Evolutionary conservation across 441 rosid species (phyloP).

Genomic region (Eruca vesicaria): DNA sequence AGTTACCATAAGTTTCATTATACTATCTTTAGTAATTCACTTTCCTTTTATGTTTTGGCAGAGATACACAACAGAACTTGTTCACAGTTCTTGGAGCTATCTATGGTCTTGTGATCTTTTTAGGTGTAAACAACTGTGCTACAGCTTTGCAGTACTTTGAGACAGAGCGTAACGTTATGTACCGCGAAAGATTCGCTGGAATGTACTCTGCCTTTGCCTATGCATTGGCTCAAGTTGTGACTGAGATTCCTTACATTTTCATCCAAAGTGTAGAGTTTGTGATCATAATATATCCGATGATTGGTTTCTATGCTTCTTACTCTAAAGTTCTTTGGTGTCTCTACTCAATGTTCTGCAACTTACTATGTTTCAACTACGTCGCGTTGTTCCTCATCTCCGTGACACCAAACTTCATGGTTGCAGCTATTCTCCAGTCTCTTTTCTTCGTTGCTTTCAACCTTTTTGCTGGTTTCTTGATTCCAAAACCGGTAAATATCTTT

Average conservation of each 20-base stretch:
- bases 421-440: constrained; percentile 41
- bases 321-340: constrained; percentile 56
- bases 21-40: neutral
- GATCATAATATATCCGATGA: constrained; percentile 52
- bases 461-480: constrained; percentile 58
- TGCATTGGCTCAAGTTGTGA: constrained; percentile 50
- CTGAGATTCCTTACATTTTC: constrained; percentile 52
- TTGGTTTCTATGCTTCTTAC: constrained; percentile 41
- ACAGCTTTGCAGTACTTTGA: constrained; percentile 43
- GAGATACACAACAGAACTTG: constrained; percentile 50
- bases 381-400: constrained; percentile 55
- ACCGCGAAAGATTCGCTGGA: constrained; percentile 60
- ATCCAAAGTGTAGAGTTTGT: constrained; percentile 42
- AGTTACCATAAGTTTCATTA: too few relatives aligned
- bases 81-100: constrained; percentile 53
- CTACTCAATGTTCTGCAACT: constrained; percentile 48
- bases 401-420: constrained; percentile 54
- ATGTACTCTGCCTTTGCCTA: constrained; percentile 57
- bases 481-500: constrained; percentile 44
- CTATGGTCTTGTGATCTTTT: constrained; percentile 43
- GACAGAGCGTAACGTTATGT: constrained; percentile 51
- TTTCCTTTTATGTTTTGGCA: constrained; percentile 7
- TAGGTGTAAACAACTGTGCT: constrained; percentile 53
- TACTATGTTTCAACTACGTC: constrained; percentile 47
- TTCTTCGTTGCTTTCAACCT: constrained; percentile 47